Base-by-base conservation (phyloP, 177 flowering plant species). In the Vitis hybrid region DNA sequence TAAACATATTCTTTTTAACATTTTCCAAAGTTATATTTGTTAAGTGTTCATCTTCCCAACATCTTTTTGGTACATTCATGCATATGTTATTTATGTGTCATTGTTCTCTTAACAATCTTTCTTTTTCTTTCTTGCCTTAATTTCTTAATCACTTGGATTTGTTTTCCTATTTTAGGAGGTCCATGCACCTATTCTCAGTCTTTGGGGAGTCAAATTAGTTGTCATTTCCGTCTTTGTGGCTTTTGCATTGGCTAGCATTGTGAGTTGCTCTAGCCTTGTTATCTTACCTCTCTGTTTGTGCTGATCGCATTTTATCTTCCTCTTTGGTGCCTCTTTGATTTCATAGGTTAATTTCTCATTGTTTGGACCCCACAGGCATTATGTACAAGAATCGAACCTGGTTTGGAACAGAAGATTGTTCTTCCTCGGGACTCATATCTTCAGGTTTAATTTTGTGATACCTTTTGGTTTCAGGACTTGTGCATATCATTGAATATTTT, bases 341-440 rank as follows among this genome's bases (percentile, higher is more conserved):
- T 12, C 6, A 18, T 48, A 15, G 10, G 17, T 63, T 57, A 61
- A 30, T 14, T 74, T 75, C 11, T 67, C 32, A 57, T 77, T 14
- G 54, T 74, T 73, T 60, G 56, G 64, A 74, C n/a, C 58, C 58
- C 54, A n/a, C 64, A 96, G 99, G 97, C 97, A 71, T 82, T 96
- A 55, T 85, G 87, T 78, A 86, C 97, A 13, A 83, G 98, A 72
- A 88, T 96, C 59, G 84, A 96, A 79, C 97, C 97, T 78, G 99
- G 99, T 77, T 79, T 93, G 79, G 97, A 92, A 63, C 98, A 96
- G 68, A 82, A 90, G 78, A 86, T 92, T 80, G 99, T 92, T 78
- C 98, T 96, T 80, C 99, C 99, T n/a, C 85, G 81, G 63, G 97
- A 96, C 72, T 96, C 99, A 8, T 96, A 93, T 85, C 95, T 96